Conservation (phyloP, 768 basidiomycete species). For the Galerina sulciceps region DNA sequence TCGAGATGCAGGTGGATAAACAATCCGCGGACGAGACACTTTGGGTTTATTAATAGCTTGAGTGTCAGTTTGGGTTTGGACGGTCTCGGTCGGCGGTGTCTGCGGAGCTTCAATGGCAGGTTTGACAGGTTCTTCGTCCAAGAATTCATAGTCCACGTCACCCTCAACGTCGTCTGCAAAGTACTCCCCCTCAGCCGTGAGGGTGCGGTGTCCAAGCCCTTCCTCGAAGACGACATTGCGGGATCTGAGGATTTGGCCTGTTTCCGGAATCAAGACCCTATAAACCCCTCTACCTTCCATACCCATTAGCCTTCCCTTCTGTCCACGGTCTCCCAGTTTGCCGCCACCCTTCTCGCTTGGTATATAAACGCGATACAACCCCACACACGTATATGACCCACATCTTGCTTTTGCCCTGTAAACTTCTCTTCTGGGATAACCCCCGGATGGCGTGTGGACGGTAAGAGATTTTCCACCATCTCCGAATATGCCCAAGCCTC, state of each 20-base stretch:
- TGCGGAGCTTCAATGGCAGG: not conserved
- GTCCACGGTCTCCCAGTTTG: slow-evolving; percentile 4
- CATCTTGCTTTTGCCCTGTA: slow-evolving; percentile 13
- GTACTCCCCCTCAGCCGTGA: slow-evolving; percentile 18
- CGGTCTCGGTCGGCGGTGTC: not conserved
- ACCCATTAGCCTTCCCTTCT: slow-evolving; percentile 11
- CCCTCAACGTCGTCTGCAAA: slow-evolving; percentile 3
- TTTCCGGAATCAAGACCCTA: slow-evolving; percentile 14
- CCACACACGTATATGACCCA: slow-evolving; percentile 11
- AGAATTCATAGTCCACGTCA: not conserved
- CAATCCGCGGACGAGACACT: not conserved
- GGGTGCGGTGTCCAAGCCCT: slow-evolving; percentile 16
- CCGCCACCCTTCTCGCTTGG: slow-evolving; percentile 11
- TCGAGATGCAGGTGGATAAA: slow-evolving; percentile 11
- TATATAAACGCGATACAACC: slow-evolving; percentile 14
- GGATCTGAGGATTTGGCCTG: slow-evolving; percentile 8
- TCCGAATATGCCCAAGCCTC: slow-evolving; percentile 5
- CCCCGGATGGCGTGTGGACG: slow-evolving; percentile 11
- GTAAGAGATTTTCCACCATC: slow-evolving; percentile 11
- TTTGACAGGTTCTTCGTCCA: not conserved
- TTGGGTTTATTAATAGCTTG: not conserved
- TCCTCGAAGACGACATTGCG: slow-evolving; percentile 20
- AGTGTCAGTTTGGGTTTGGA: not conserved
- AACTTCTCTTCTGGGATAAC: slow-evolving; percentile 18
- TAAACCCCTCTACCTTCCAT: slow-evolving; percentile 14